Evolutionary conservation across 371 early-diverging fungal species (phyloP), one percentile per base, ranked within the genome.

Genomic region (Lichtheimia hyalospora): DNA sequence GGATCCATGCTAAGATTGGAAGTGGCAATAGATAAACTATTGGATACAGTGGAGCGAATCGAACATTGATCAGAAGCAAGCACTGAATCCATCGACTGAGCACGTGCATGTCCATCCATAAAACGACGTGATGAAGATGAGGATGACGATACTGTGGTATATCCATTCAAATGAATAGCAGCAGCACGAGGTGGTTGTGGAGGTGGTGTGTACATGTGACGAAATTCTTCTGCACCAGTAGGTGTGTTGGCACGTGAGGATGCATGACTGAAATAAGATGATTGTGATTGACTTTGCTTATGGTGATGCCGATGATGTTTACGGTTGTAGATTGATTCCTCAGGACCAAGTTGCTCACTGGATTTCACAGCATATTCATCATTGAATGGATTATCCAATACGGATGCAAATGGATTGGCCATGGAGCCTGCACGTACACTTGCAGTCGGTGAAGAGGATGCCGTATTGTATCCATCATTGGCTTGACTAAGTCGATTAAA

Each of bases 311-410:
- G 54, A 21, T 34, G 55, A 18, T 48, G 54, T 39, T n/a, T 44
- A 28, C 52, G 59, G 23, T 44, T 44, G 44, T 44, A n/a, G n/a
- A 46, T 21, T 24, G 27, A 27, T 5, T 55, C 56, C 15, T 39
- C 54, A 12, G 49, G 34, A 34, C 6, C 21, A 7, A 25, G 46
- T 10, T 40, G 21, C 12, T 34, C 42, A 34, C 41, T 41, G 13
- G 41, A 15, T 2, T 40, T 40, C n/a, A 62, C 59, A 3, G 57
- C 64, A 54, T 67, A 58, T 0, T 57, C 58, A 43, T 75, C 76
- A 34, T 79, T 71, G 58, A 79, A 79, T 5, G 79, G 79, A 39
- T 79, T 67, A 1, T 66, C 67, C 16, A 74, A 43, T 2, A 51
- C 52, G 4, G 71, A 60, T 15, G 62, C 43, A 57, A 65, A 67